phyloP scores from a whole-genome alignment of 169 alveolate genomes.

The Plasmodium coatneyi region DNA sequence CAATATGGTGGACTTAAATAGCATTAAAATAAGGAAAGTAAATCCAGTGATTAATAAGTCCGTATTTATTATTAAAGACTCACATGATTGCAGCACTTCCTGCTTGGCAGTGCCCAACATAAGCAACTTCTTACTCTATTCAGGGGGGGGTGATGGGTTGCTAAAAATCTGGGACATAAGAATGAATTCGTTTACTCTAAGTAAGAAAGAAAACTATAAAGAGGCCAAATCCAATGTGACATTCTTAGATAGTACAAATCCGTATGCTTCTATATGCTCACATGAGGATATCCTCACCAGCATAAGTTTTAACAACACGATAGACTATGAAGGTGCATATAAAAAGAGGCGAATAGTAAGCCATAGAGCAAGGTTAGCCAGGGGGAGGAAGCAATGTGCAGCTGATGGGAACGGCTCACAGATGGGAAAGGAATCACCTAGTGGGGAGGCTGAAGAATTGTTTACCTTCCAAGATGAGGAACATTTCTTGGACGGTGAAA shows the following conservation, averaged over 20 bases:
- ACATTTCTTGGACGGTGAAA: not conserved
- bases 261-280: conserved; percentile 64
- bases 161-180: conserved; percentile 84
- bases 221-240: not conserved
- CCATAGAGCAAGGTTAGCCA: not conserved
- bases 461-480: not conserved
- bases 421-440: not conserved
- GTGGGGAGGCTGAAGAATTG: not conserved
- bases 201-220: not conserved
- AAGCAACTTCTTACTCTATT: conserved; percentile 53
- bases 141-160: conserved; percentile 88
- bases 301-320: conserved; percentile 57
- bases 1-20: conserved; percentile 59
- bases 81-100: conserved; percentile 53
- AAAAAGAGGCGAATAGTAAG: conserved; percentile 25
- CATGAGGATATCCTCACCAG: conserved; percentile 74
- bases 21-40: conserved; percentile 26
- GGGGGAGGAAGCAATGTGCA: not conserved
- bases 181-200: conserved; percentile 42
- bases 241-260: conserved; percentile 47
- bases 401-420: not conserved
- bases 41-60: conserved; percentile 45
- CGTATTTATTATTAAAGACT: conserved; percentile 32
- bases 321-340: conserved; percentile 9
- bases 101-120: conserved; percentile 70